phyloP scores from a whole-genome alignment of 768 basidiomycete species.

The Suillus spraguei region DNA sequence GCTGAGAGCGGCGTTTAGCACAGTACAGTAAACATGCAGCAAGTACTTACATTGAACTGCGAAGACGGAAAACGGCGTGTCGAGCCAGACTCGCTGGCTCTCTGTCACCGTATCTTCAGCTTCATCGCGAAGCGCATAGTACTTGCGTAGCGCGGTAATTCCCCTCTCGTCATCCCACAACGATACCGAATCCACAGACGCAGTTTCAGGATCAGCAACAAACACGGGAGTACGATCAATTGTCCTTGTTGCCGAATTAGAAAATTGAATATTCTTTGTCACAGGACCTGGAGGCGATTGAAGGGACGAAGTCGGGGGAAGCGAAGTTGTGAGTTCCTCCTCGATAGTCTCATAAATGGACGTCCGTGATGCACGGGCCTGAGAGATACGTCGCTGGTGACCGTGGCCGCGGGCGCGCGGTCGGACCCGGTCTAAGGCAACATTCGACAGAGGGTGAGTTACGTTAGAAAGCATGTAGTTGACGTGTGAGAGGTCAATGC shows the following conservation, averaged over 20 bases:
- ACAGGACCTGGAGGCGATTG: slow-evolving; percentile 20
- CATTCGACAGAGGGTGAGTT: slow-evolving; percentile 50
- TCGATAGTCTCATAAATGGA: slow-evolving; percentile 83
- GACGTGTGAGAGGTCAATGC: slow-evolving; percentile 70
- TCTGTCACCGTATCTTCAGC: slow-evolving; percentile 66
- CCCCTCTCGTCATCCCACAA: slow-evolving; percentile 74
- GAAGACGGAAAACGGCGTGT: slow-evolving; percentile 75
- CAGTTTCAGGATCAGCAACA: slow-evolving; percentile 59
- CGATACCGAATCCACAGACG: slow-evolving; percentile 45
- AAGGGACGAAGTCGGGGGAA: slow-evolving; percentile 30
- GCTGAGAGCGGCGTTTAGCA: slow-evolving; percentile 42
- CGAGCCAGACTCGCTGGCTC: slow-evolving; percentile 65
- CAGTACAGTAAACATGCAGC: not conserved
- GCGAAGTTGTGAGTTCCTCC: slow-evolving; percentile 55
- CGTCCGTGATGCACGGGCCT: slow-evolving; percentile 59
- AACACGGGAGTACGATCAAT: slow-evolving; percentile 45
- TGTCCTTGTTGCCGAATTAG: slow-evolving; percentile 21
- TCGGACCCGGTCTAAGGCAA: slow-evolving; percentile 39
- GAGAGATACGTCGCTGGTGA: slow-evolving; percentile 71
- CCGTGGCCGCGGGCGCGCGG: slow-evolving; percentile 61
- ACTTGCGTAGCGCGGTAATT: slow-evolving; percentile 62
- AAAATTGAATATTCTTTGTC: slow-evolving; percentile 31
- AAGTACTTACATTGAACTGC: slow-evolving; percentile 66
- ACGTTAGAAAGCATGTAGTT: slow-evolving; percentile 57
- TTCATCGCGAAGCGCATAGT: slow-evolving; percentile 70